Conservation (phyloP, 768 basidiomycete species). For the Hericium coralloides region DNA sequence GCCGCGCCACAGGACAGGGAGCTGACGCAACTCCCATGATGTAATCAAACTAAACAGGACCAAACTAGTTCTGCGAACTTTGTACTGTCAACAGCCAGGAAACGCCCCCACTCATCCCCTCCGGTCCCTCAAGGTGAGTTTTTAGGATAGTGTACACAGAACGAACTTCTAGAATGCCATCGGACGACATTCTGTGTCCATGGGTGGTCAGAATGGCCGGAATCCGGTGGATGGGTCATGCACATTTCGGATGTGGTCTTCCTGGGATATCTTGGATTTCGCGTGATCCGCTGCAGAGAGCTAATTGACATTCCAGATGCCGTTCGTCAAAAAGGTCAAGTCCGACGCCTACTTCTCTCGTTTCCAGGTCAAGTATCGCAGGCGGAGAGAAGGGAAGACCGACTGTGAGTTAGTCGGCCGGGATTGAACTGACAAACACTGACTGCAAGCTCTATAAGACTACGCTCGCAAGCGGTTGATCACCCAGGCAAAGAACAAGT, state of each 20-base stretch:
- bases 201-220: too few relatives aligned
- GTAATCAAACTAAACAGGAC: neutral
- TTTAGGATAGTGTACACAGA: neutral
- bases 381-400: conserved; percentile 97
- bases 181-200: too few relatives aligned
- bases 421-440: too few relatives aligned
- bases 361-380: conserved; percentile 97
- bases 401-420: conserved; percentile 50
- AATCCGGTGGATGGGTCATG: neutral
- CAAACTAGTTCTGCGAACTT: neutral
- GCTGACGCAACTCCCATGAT: neutral
- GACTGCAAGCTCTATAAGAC: conserved; percentile 37
- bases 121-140: conserved; percentile 31
- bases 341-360: conserved; percentile 96
- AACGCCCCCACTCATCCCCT: neutral
- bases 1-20: neutral
- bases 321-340: conserved; percentile 97
- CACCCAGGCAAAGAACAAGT: conserved; percentile 99
- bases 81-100: neutral
- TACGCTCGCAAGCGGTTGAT: conserved; percentile 97
- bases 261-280: neutral
- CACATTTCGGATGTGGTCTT: conserved; percentile 1
- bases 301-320: conserved; percentile 46
- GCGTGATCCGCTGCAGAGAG: neutral
- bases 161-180: too few relatives aligned